These are phyloP conservation scores for Magnusiomyces fungicola DNA, from an alignment of 1,139 yeast species.

Conservation along the genomic window DNA sequence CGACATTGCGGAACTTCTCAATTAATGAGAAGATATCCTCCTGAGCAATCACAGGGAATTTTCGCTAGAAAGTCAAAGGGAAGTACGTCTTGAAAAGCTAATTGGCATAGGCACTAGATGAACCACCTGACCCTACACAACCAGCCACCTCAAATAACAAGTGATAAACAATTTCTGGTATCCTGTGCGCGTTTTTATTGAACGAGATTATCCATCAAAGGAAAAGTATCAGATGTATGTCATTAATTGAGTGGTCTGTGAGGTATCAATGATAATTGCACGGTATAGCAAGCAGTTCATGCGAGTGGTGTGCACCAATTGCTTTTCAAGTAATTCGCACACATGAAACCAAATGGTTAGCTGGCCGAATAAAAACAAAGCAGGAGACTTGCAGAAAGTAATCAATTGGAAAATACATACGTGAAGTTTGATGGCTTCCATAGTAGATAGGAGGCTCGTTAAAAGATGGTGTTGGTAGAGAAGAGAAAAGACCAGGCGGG, in stretches of 20 bases:
- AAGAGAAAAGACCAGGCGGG: too few relatives aligned
- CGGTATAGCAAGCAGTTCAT: too few relatives aligned
- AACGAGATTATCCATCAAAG: neutral
- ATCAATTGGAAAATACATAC: neutral
- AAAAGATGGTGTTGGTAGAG: too few relatives aligned
- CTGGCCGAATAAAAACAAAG: neutral
- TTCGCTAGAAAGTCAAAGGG: slow-evolving; percentile 41
- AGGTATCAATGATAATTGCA: neutral
- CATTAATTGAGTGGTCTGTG: neutral
- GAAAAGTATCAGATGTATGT: neutral
- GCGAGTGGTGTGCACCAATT: neutral
- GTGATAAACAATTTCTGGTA: neutral
- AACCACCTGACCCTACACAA: neutral
- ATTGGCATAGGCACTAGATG: neutral
- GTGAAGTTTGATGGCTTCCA: slow-evolving; percentile 8
- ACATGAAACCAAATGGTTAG: neutral
- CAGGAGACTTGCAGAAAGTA: neutral
- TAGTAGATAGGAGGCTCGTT: too few relatives aligned
- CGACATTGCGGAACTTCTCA: slow-evolving; percentile 77
- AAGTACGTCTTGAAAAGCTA: neutral
- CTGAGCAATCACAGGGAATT: slow-evolving; percentile 79
- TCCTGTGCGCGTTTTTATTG: neutral
- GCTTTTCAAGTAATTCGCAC: neutral
- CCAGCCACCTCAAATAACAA: neutral
- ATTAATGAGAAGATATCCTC: slow-evolving; percentile 78